These are phyloP conservation scores for Eudorina sp. DNA, from an alignment of 139 green algal genomes.

Conservation along the genomic window DNA sequence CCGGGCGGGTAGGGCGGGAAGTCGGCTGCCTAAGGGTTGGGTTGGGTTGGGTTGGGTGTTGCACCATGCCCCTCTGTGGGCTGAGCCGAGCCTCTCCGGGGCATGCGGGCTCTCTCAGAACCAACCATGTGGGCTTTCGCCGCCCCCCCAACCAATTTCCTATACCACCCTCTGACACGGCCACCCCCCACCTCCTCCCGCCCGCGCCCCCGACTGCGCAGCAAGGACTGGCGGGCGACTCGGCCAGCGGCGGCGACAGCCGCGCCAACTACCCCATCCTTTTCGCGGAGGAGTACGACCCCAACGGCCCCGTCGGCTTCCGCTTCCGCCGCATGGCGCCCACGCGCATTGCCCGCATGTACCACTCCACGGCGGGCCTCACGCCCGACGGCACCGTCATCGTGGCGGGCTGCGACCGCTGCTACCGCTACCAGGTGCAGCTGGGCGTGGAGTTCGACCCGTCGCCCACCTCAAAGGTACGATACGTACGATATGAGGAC, in stretches of 20 bases:
- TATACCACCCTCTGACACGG: no score
- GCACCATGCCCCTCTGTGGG: no score
- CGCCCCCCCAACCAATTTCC: constrained; percentile 26
- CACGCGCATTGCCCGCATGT: constrained; percentile 42
- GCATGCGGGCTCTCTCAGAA: no score
- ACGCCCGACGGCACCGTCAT: constrained; percentile 59
- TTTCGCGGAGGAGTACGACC: constrained; percentile 53
- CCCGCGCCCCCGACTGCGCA: not conserved
- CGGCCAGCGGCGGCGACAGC: constrained; percentile 36
- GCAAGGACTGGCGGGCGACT: constrained; percentile 2
- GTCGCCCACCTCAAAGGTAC: constrained; percentile 17
- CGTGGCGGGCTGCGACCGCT: constrained; percentile 49
- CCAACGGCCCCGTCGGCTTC: not conserved
- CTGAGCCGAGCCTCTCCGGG: no score
- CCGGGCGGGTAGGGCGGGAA: not conserved
- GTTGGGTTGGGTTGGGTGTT: not conserved
- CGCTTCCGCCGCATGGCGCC: constrained; percentile 24
- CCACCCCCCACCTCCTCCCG: not conserved
- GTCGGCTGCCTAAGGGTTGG: not conserved
- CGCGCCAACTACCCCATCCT: constrained; percentile 51
- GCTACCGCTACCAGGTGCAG: constrained; percentile 6
- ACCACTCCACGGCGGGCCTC: constrained; percentile 57
- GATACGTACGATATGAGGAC: constrained; percentile 1
- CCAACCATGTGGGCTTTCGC: constrained; percentile 43
- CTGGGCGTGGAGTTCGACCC: constrained; percentile 37